Base-by-base conservation (phyloP, 305 asterid genomes). In the Ruellia speciosa region DNA sequence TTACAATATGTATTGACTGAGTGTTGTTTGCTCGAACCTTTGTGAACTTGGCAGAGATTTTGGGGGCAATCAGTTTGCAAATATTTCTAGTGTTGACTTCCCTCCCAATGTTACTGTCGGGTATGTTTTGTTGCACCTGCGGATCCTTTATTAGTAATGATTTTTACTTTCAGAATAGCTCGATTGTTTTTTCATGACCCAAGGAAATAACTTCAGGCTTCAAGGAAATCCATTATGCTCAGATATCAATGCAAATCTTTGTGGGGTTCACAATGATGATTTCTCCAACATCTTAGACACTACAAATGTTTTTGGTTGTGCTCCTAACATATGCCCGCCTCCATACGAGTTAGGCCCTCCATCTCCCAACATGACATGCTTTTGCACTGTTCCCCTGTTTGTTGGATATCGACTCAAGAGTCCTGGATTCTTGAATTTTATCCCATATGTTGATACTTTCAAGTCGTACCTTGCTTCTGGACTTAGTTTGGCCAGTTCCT, bases 321-420 rank as follows among this genome's bases (percentile, higher is more conserved):
- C 43, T 53, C 65, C 71, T 62, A 73, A 60, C 39, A n/a, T 66
- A 33, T 93, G 99, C 74, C 94, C 95, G 15, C 72, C 66, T 7
- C 81, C 78, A 52, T 85, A 65, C 24, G 83, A 85, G 60, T 80
- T 81, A 51, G 77, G 86, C 52, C 81, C 88, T 19, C 62, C 81
- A 58, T 65, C 80, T 73, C 81, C 92, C 20, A 15, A 43, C 16
- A 20, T 63, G 39, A 41, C 14, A 18, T 93, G 99, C 75, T 72
- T 85, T 71, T 93, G 99, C 73, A 85, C 88, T 57, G 90, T 69
- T 57, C 99, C 99, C 10, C 65, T 93, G 48, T 75, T 71, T 62
- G 78, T 93, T 62, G 95, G 95, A 60, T 93, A 84, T 66, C 83
- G 99, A 65, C 69, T 93, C 66, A 93, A 93, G 75, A 89, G 97